Percentiles rank a stretch among this genome's conserved stretches.
phyloP scores from a whole-genome alignment of 352 stramenopile genomes.

The Elongisporangium senticosum region DNA sequence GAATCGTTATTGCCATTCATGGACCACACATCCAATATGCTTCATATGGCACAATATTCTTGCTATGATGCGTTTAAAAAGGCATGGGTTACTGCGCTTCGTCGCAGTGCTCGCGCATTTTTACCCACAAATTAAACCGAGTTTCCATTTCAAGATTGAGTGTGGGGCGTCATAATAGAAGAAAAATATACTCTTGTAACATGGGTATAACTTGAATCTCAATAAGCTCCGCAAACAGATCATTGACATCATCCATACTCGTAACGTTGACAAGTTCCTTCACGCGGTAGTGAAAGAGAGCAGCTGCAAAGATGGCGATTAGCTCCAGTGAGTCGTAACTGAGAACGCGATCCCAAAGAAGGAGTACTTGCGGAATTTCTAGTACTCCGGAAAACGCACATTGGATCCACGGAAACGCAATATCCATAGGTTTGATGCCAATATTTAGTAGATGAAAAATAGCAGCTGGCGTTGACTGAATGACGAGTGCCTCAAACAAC shows the following conservation, averaged over 20 bases:
- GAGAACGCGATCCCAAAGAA: conserved; percentile 74
- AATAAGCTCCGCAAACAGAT: conserved; percentile 65
- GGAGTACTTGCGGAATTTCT: conserved; percentile 65
- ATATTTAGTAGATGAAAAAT: conserved; percentile 64
- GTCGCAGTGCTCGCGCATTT: conserved; percentile 31
- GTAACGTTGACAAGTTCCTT: conserved; percentile 39
- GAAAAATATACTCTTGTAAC: conserved; percentile 71
- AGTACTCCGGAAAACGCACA: conserved; percentile 70
- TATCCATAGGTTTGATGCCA: conserved; percentile 52
- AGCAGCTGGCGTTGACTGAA: conserved; percentile 34
- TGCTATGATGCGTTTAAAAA: conserved; percentile 45
- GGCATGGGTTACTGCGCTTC: conserved; percentile 35
- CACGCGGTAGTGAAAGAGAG: conserved; percentile 65
- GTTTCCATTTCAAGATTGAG: too few species aligned
- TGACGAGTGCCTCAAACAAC: conserved; percentile 62
- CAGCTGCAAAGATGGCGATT: conserved; percentile 60
- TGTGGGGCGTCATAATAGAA: conserved; percentile 15
- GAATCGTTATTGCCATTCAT: conserved; percentile 35
- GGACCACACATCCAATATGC: conserved; percentile 22
- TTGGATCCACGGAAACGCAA: conserved; percentile 81
- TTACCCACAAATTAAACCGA: conserved; percentile 6
- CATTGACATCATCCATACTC: conserved; percentile 43
- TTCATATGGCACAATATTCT: conserved; percentile 50
- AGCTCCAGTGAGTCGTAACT: conserved; percentile 67
- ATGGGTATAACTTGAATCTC: conserved; percentile 66